Percentiles rank a stretch among this genome's conserved stretches.
These are phyloP conservation scores for Didymellaceae sp. DNA, from an alignment of 2,329 filamentous ascomycete genomes.

Conservation along the genomic window DNA sequence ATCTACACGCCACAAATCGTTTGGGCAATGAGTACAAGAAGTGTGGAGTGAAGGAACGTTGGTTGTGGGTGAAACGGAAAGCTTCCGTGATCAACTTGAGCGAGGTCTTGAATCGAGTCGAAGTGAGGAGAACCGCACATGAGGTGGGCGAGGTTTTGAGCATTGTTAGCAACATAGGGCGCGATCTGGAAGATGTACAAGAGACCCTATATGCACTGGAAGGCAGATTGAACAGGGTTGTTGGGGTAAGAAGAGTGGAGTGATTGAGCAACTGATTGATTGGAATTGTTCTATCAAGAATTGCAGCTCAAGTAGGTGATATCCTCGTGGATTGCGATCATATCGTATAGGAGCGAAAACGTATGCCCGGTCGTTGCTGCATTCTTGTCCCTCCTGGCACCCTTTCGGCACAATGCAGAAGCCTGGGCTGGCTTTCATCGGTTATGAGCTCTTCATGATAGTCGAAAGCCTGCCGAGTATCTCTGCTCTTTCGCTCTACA, in stretches of 20 bases:
- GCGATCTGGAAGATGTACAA: conserved; percentile 27
- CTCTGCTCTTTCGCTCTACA: too few species aligned
- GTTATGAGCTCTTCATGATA: too few species aligned
- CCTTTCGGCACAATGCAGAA: too few species aligned
- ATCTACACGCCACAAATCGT: conserved; percentile 32
- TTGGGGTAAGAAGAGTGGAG: conserved; percentile 32
- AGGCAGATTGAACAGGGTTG: conserved; percentile 29
- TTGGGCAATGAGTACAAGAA: conserved; percentile 41
- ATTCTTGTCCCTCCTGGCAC: too few species aligned
- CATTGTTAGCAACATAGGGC: conserved; percentile 27
- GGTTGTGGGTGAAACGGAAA: conserved; percentile 49
- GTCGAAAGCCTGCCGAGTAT: too few species aligned
- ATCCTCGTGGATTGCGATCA: too few species aligned
- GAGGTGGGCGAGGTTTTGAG: conserved; percentile 34
- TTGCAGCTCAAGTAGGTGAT: too few species aligned
- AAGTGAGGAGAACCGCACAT: conserved; percentile 47
- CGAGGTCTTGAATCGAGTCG: conserved; percentile 45
- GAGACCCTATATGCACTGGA: conserved; percentile 22
- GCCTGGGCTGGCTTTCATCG: too few species aligned
- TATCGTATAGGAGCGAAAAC: too few species aligned
- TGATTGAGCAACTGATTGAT: neutral
- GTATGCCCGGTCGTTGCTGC: too few species aligned
- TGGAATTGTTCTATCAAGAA: too few species aligned
- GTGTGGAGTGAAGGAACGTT: conserved; percentile 43
- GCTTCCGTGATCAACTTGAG: conserved; percentile 46